A percentile compares a stretch with the other conserved stretches of the same genome.
These are phyloP conservation scores for Lentithecium fluviatile DNA, from an alignment of 495 filamentous ascomycete species.

Conservation along the genomic window DNA sequence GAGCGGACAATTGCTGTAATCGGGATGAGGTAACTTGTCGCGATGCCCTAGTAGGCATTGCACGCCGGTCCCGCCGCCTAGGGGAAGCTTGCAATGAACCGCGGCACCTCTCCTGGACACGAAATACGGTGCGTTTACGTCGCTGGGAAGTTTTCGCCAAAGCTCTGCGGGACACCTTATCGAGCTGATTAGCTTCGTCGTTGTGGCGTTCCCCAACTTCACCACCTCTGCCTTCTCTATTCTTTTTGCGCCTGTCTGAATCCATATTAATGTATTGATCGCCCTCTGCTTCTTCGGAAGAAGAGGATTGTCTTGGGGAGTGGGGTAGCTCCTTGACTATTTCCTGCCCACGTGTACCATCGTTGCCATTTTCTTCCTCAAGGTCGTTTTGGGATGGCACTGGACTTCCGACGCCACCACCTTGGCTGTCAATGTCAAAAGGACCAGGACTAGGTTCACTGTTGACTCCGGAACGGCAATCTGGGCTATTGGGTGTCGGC, in stretches of 20 bases:
- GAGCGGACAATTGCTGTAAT: neutral
- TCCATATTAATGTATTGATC: no score
- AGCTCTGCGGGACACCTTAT: slow-evolving; percentile 2
- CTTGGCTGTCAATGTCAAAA: slow-evolving; percentile 13
- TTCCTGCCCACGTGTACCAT: neutral
- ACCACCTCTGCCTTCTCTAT: no score
- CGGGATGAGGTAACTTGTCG: slow-evolving; percentile 9
- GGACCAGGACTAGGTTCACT: slow-evolving; percentile 11
- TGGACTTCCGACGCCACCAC: slow-evolving; percentile 3
- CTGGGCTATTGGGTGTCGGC: slow-evolving; percentile 5
- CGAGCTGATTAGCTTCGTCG: slow-evolving; percentile 1
- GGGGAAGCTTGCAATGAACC: slow-evolving; percentile 3
- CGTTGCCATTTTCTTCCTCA: slow-evolving; percentile 8
- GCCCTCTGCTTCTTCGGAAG: no score
- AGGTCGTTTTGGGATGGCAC: slow-evolving; percentile 15
- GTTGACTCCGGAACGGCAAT: slow-evolving; percentile 12
- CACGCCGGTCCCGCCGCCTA: slow-evolving; percentile 4
- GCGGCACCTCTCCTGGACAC: no score
- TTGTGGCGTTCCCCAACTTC: no score
- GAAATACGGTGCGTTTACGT: slow-evolving; percentile 11
- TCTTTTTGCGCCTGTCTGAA: neutral
- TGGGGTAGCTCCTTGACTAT: slow-evolving; percentile 1
- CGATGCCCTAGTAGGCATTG: slow-evolving; percentile 11
- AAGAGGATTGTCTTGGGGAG: neutral
- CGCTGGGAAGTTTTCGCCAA: slow-evolving; percentile 4